A percentile compares a stretch with the other conserved stretches of the same genome.
Evolutionary conservation across 1,284 basidiomycete genomes (phyloP).

Genomic region (Ustilago sp.): DNA sequence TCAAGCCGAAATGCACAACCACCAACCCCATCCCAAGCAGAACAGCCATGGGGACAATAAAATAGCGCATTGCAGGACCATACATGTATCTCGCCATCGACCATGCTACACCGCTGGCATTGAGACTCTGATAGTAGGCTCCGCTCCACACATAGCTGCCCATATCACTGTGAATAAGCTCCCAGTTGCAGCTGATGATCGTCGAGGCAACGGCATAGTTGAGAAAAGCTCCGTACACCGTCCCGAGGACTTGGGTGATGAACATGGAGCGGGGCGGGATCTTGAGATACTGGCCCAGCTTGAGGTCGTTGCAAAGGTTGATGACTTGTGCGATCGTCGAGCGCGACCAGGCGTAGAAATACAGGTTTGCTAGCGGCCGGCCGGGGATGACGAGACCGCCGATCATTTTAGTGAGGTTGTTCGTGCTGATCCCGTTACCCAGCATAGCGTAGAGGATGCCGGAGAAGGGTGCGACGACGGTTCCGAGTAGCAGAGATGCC

Average conservation of each 20-base stretch:
- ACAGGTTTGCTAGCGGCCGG: constrained; percentile 53
- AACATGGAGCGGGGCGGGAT: constrained; percentile 52
- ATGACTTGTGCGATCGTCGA: constrained; percentile 43
- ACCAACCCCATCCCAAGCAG: constrained; percentile 35
- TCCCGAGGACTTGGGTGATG: constrained; percentile 39
- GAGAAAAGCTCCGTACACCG: constrained; percentile 45
- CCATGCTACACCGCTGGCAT: constrained; percentile 45
- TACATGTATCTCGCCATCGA: constrained; percentile 45
- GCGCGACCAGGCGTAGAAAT: constrained; percentile 53
- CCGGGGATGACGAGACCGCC: constrained; percentile 42
- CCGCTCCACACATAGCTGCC: constrained; percentile 51
- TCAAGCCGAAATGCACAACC: constrained; percentile 25
- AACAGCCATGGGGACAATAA: constrained; percentile 43
- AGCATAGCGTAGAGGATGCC: constrained; percentile 40
- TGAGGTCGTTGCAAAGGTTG: constrained; percentile 50
- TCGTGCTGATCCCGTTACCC: constrained; percentile 44
- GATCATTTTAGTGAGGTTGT: constrained; percentile 54
- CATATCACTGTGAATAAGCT: constrained; percentile 40
- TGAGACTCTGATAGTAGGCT: constrained; percentile 29
- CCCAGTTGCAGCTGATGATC: constrained; percentile 41
- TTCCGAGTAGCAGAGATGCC: constrained; percentile 39
- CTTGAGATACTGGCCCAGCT: constrained; percentile 61
- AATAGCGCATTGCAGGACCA: constrained; percentile 28
- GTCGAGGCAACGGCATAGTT: constrained; percentile 47
- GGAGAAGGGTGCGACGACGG: constrained; percentile 44